A percentile compares a stretch with the other conserved stretches of the same genome.
These are phyloP conservation scores for Xylaria sp. DNA, from an alignment of 2,329 filamentous ascomycete species.

Conservation along the genomic window DNA sequence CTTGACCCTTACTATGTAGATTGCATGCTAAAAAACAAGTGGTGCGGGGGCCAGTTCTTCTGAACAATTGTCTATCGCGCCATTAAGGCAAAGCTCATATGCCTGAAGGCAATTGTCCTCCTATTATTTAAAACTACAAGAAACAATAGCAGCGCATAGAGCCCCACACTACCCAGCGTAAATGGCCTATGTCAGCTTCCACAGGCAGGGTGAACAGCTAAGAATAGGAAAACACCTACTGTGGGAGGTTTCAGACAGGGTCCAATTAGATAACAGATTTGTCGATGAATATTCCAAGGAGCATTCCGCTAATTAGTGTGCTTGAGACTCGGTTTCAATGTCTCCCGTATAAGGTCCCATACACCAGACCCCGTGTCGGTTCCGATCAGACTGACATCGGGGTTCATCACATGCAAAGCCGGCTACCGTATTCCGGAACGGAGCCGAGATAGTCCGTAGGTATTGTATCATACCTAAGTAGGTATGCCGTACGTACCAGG, in stretches of 20 bases:
- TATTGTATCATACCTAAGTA: not conserved
- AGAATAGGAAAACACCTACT: not conserved
- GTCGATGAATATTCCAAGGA: not conserved
- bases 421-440: not conserved
- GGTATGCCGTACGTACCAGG: not conserved
- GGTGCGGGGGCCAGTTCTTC: no score
- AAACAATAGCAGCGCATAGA: no score
- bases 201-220: no score
- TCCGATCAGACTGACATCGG: slow-evolving; percentile 4
- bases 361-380: slow-evolving; percentile 5
- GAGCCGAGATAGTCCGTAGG: not conserved
- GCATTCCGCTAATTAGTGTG: not conserved
- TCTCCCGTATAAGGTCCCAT: not conserved
- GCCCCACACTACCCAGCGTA: slow-evolving; percentile 9
- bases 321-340: not conserved
- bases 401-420: not conserved
- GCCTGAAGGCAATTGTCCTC: no score
- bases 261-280: no score
- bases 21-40: no score
- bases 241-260: not conserved
- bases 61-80: no score
- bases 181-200: slow-evolving; percentile 15
- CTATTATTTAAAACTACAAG: no score
- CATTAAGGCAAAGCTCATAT: no score
- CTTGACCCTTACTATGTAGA: not conserved